These are phyloP conservation scores for Pyrenophora seminiperda DNA, from an alignment of 2,329 filamentous ascomycete species.

Conservation along the genomic window DNA sequence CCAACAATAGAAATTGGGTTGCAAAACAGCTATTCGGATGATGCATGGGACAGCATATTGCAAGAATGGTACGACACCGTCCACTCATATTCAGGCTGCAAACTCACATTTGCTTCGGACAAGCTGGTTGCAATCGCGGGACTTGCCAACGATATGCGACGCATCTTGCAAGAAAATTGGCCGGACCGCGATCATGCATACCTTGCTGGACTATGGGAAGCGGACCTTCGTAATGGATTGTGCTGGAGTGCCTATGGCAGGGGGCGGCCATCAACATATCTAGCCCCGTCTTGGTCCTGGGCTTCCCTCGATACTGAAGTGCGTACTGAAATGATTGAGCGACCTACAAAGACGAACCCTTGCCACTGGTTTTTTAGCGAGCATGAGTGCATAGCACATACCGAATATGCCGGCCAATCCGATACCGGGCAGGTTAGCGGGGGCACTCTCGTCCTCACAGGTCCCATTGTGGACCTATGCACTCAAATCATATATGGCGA, in stretches of 20 bases:
- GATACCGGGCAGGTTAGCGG: no score
- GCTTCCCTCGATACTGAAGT: no score
- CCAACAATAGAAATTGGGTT: no score
- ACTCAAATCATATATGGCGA: no score
- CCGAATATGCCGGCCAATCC: no score
- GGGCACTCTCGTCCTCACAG: no score
- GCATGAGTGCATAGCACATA: no score
- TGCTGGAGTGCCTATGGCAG: background rate
- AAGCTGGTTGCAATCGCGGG: background rate
- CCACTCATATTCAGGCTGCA: background rate
- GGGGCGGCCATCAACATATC: background rate
- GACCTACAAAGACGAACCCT: no score
- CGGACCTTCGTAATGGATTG: background rate
- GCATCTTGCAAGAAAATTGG: background rate
- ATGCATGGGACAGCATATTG: background rate
- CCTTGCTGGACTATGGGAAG: background rate
- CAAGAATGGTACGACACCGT: background rate
- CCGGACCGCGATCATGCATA: background rate
- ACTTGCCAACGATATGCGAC: background rate
- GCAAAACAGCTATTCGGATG: no score
- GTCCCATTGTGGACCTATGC: no score
- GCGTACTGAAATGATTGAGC: no score
- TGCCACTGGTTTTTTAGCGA: no score
- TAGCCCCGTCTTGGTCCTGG: background rate
- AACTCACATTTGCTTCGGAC: background rate